Conservation (phyloP, 2,329 filamentous ascomycete species). For the Chaetomiaceae sp. region DNA sequence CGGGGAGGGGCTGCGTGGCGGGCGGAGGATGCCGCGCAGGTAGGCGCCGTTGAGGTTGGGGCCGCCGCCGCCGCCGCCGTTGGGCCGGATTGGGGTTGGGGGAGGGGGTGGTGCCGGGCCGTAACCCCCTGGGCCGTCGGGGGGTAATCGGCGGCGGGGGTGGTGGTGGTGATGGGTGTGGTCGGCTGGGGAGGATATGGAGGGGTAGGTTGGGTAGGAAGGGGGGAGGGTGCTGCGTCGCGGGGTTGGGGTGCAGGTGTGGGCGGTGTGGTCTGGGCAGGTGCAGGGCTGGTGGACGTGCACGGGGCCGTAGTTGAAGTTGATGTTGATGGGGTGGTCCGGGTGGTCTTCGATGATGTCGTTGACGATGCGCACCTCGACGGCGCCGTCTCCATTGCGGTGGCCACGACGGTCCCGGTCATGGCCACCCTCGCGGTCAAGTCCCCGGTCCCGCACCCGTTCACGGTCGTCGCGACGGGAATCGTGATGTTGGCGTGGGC, state of each 20-base stretch:
- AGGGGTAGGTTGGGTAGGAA: background rate
- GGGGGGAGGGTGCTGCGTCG: background rate
- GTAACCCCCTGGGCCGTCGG: too few species aligned
- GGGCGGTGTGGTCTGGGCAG: background rate
- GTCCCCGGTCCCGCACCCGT: background rate
- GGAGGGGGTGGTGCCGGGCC: too few species aligned
- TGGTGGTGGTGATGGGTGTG: background rate
- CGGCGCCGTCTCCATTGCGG: background rate
- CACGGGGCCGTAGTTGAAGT: slow-evolving; percentile 19
- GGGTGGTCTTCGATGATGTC: slow-evolving; percentile 10
- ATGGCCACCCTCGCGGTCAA: too few species aligned
- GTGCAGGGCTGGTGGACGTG: slow-evolving; percentile 7
- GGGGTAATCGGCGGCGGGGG: background rate
- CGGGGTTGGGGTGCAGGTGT: background rate
- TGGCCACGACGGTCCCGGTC: too few species aligned
- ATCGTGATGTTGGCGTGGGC: background rate
- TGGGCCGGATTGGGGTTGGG: too few species aligned
- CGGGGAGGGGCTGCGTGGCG: background rate
- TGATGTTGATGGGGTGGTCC: slow-evolving; percentile 14
- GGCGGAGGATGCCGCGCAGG: background rate
- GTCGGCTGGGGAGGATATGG: background rate
- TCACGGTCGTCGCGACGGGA: background rate
- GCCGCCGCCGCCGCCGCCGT: too few species aligned
- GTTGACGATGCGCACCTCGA: slow-evolving; percentile 6
- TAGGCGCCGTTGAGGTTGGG: too few species aligned